Base-by-base conservation (phyloP, 169 alveolate genomes). In the Cryptosporidium canis region DNA sequence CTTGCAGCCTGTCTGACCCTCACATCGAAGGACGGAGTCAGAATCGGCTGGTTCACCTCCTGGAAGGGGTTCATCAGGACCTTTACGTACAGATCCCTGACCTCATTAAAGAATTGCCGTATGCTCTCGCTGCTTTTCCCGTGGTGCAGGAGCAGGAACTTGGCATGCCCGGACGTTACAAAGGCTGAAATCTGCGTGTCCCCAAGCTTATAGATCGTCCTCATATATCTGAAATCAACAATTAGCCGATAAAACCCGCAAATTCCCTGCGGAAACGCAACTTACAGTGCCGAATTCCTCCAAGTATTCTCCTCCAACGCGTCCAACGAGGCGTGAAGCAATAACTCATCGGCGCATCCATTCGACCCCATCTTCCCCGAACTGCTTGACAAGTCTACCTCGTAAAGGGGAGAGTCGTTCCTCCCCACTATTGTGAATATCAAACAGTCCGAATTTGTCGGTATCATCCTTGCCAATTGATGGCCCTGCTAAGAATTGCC, bases 1-100 rank as follows among this genome's bases (percentile, higher is more conserved):
- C 87, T 77, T 37, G 87, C 87, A 21, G 87, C 87, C 39, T 77
- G 87, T 61, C 87, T 77, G 41, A 77, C 72, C 58, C 72, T 77
- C n/a, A 77, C 63, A 44, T 77, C 87, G 33, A 77, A 77, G 5
- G 87, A 58, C 9, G 87, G 87, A 11, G 87, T 61, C 18, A 77
- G 44, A 3, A 77, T 77, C n/a, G 87, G 87, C 55, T 77, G 87
- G 27, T 77, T 77, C 24, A 77, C 87, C 44, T 77, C 87, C 29
- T 77, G 87, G 45, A 77, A 77, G 6, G 87, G 87, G 35, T 77
- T 77, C 72, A 77, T 58, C 11, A 77, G 41, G 6, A 61, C 70
- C 24, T 77, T 77, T 16, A 77, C 87, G 16, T 77, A 77, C 55
- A 77, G 35, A 77, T 77, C 71, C 37, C 87, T 77, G 9, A 61